Evolutionary conservation across 371 early-diverging fungal genomes (phyloP).

Genomic region (Mucor mucedo): DNA sequence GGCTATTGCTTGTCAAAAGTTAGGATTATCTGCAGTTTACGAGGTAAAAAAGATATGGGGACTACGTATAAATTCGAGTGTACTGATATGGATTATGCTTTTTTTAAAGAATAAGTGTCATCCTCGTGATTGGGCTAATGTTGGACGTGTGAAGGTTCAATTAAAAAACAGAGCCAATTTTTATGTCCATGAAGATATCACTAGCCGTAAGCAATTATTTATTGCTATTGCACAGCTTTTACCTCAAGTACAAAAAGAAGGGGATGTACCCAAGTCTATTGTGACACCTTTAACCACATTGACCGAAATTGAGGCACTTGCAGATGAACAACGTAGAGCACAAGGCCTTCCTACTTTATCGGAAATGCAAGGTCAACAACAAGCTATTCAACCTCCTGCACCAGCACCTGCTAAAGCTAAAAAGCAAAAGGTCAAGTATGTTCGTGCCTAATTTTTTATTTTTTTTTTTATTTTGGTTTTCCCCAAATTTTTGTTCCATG

Average conservation of each 20-base stretch:
- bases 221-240: conserved; percentile 41
- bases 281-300: conserved; percentile 44
- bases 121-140: conserved; percentile 66
- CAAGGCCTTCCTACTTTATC: conserved; percentile 54
- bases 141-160: conserved; percentile 62
- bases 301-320: conserved; percentile 45
- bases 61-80: too few species aligned
- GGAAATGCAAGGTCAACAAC: conserved; percentile 39
- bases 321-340: conserved; percentile 53
- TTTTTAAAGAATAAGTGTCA: conserved; percentile 52
- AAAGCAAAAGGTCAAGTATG: conserved; percentile 52
- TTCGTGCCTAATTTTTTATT: conserved; percentile 38
- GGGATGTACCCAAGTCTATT: conserved; percentile 39
- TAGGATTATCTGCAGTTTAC: conserved; percentile 62
- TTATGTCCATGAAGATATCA: conserved; percentile 33
- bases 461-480: too few species aligned
- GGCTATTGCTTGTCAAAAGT: conserved; percentile 61
- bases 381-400: conserved; percentile 28
- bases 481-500: background rate
- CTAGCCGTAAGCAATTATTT: conserved; percentile 44
- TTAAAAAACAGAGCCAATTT: conserved; percentile 46
- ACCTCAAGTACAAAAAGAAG: conserved; percentile 44
- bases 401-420: conserved; percentile 25
- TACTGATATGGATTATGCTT: background rate
- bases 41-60: conserved; percentile 47